Evolutionary conservation across 164 flowering plant genomes (phyloP), one percentile per base, ranked within the genome.

Genomic region (Piper longum): DNA sequence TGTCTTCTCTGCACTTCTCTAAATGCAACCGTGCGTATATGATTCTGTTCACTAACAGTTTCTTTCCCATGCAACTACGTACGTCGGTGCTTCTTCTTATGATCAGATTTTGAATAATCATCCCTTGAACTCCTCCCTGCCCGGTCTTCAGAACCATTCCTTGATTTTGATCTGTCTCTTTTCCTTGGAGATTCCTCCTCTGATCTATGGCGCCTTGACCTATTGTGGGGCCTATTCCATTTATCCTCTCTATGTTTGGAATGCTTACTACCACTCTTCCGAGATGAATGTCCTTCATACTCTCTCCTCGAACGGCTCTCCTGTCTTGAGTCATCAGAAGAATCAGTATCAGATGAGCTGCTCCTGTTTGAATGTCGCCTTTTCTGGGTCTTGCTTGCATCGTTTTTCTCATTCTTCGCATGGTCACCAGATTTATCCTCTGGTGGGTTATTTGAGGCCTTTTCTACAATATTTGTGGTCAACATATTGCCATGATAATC

Each of bases 261-360:
- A 70, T 77, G 87, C 62, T 80, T 88, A 68, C 77, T 78, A 65
- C 83, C 81, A 69, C 77, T 85, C 60, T 80, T 77, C 68, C 77
- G 67, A 44, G 87, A 81, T 19, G 86, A 77, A 62, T 67, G 68
- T 64, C 72, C 81, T 74, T 74, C 80, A 57, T 70, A 71, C 48
- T 65, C 64, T 71, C 69, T 82, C 67, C 78, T 80, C 17, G 83
- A 82, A 61, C 51, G 72, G 58, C 75, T 56, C 19, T 67, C 75
- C 51, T 72, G 76, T 16, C 66, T 56, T 71, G 43, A 41, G 59
- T 75, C 86, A 61, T 72, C 75, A 14, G 83, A 78, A 52, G 83
- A 78, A 66, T 77, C 83, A 55, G 77, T 66, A 26, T 76, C 82
- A 12, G 83, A 76, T 69, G 71, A 71, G 59, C 77, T 74, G 66